Evolutionary conservation across 2,329 filamentous ascomycete species (phyloP).

Genomic region (Exophiala bonariae): DNA sequence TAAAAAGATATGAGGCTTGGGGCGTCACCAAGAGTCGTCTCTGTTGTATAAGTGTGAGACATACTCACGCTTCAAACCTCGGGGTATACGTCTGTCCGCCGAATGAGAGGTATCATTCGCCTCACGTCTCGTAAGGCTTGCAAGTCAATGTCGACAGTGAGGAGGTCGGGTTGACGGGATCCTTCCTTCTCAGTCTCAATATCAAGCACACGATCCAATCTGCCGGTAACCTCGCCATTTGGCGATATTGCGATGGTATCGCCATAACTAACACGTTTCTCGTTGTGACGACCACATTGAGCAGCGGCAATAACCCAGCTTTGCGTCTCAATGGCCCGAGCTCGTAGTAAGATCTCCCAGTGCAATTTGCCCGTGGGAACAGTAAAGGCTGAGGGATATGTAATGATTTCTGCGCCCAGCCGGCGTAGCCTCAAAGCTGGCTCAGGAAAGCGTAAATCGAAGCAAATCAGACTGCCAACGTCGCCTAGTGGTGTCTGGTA

Average conservation of each 20-base stretch:
- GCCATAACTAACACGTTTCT: conserved; percentile 78
- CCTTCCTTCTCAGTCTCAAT: conserved; percentile 36
- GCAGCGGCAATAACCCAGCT: conserved; percentile 84
- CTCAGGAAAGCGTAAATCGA: conserved; percentile 85
- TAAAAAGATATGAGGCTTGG: too few species aligned
- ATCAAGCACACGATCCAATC: conserved; percentile 51
- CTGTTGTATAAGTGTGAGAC: too few species aligned
- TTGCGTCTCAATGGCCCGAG: conserved; percentile 85
- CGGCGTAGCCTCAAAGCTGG: conserved; percentile 66
- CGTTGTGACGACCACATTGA: conserved; percentile 74
- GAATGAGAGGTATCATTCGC: conserved; percentile 57
- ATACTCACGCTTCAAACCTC: too few species aligned
- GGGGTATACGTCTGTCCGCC: conserved; percentile 54
- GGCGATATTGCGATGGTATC: conserved; percentile 83
- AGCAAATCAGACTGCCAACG: conserved; percentile 82
- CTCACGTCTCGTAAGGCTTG: conserved; percentile 53
- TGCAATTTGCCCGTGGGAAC: conserved; percentile 80
- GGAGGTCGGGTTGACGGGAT: conserved; percentile 44
- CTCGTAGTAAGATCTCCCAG: conserved; percentile 77
- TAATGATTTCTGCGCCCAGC: conserved; percentile 71
- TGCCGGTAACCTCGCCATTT: conserved; percentile 74
- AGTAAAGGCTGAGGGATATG: conserved; percentile 90
- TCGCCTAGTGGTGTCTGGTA: conserved; percentile 73
- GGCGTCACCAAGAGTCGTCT: too few species aligned
- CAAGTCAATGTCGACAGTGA: conserved; percentile 56